Evolutionary conservation across 2,329 filamentous ascomycete species (phyloP).

Genomic region (Ophiostoma pallidulum): DNA sequence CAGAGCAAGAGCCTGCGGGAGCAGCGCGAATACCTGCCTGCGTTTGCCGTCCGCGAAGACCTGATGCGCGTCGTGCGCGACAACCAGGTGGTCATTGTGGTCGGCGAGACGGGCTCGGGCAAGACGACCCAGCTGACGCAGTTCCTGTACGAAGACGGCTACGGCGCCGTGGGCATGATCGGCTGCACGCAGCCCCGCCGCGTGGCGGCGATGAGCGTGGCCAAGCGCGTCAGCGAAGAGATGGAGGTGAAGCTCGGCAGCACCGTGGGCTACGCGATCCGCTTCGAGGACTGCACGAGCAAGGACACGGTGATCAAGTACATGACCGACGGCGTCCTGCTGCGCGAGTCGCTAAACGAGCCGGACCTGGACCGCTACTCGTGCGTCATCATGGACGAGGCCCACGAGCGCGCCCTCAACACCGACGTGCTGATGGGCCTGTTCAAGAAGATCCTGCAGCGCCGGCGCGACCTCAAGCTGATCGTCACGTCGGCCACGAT

Average conservation of each 20-base stretch:
- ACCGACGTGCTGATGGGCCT: slow-evolving; percentile 96
- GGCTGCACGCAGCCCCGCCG: slow-evolving; percentile 93
- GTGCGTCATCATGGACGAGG: slow-evolving; percentile 99
- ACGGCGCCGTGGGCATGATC: slow-evolving; percentile 78
- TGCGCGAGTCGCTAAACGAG: slow-evolving; percentile 88
- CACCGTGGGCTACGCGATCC: slow-evolving; percentile 90
- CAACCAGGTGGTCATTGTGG: slow-evolving; percentile 94
- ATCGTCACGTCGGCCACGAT: slow-evolving; percentile 98
- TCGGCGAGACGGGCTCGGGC: slow-evolving; percentile 93
- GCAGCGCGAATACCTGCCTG: slow-evolving; percentile 86
- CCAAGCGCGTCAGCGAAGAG: slow-evolving; percentile 94
- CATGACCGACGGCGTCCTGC: slow-evolving; percentile 94
- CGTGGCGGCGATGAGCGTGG: slow-evolving; percentile 98
- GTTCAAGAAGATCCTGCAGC: slow-evolving; percentile 91
- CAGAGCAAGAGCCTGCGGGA: slow-evolving; percentile 83
- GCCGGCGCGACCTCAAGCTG: slow-evolving; percentile 82
- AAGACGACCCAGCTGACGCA: slow-evolving; percentile 98
- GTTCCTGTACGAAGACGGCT: slow-evolving; percentile 92
- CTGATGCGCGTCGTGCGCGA: slow-evolving; percentile 84
- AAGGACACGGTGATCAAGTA: slow-evolving; percentile 96
- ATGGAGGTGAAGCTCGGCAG: slow-evolving; percentile 90
- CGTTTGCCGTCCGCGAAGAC: slow-evolving; percentile 93
- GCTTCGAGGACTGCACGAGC: slow-evolving; percentile 96
- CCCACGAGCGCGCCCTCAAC: slow-evolving; percentile 91
- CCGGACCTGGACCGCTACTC: slow-evolving; percentile 91